phyloP scores from a whole-genome alignment of 345 rosid genomes.

The Eucalyptus cloeziana region DNA sequence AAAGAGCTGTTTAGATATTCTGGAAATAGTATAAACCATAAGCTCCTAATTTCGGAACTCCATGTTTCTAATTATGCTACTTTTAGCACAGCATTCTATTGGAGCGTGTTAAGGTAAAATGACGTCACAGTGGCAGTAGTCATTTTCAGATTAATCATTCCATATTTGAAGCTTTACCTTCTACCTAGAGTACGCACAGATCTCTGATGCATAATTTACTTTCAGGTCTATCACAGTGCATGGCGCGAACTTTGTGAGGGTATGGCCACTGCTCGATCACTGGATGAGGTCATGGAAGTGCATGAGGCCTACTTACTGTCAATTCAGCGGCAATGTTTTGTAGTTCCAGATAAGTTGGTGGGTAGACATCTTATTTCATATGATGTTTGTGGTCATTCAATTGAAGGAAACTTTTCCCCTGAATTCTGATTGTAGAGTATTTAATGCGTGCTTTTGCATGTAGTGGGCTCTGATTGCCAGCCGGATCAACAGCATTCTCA shows the following conservation, averaged over 20 bases:
- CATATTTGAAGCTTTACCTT: not conserved
- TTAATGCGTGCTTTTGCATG: not conserved
- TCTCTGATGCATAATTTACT: not conserved
- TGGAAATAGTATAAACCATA: not conserved
- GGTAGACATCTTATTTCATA: not conserved
- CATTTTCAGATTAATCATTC: not conserved
- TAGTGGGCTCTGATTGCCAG: slow-evolving; percentile 94
- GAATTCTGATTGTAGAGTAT: not conserved
- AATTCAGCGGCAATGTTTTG: slow-evolving; percentile 94
- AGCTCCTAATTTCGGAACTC: not conserved
- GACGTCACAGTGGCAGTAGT: not conserved
- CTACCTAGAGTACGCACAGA: not conserved
- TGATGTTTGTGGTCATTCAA: not conserved
- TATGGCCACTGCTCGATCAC: slow-evolving; percentile 78
- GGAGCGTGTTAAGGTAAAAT: not conserved
- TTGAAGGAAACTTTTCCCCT: not conserved
- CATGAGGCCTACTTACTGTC: slow-evolving; percentile 88
- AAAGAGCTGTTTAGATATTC: not conserved
- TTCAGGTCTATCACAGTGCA: slow-evolving; percentile 92
- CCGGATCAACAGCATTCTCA: slow-evolving; percentile 83
- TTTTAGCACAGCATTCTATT: not conserved
- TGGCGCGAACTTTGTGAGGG: slow-evolving; percentile 97
- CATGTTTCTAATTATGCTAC: not conserved
- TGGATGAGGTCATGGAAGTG: slow-evolving; percentile 92
- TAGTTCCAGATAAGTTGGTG: slow-evolving; percentile 96